phyloP scores from a whole-genome alignment of 805 yeast genomes.

The Hanseniaspora jakobsenii region DNA sequence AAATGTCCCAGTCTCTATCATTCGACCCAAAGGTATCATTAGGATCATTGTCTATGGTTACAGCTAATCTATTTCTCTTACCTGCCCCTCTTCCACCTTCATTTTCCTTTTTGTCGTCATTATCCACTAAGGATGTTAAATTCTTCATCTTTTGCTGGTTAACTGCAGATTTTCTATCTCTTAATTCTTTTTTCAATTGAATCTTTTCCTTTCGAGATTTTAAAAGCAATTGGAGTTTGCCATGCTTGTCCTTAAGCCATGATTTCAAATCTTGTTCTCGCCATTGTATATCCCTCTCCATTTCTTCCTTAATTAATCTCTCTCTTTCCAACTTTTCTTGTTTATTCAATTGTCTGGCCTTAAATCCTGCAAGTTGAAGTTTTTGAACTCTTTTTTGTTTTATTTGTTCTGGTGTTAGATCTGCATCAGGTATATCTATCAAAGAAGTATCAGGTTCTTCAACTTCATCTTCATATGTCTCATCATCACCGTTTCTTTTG shows the following conservation, averaged over 20 bases:
- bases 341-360: slow-evolving; percentile 73
- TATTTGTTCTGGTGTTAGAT: slow-evolving; percentile 63
- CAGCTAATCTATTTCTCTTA: slow-evolving; percentile 43
- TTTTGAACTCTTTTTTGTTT: slow-evolving; percentile 80
- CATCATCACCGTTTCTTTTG: slow-evolving; percentile 40
- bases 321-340: slow-evolving; percentile 63
- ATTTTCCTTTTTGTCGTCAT: slow-evolving; percentile 29
- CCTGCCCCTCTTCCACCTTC: slow-evolving; percentile 23
- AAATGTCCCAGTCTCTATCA: slow-evolving; percentile 91
- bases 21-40: slow-evolving; percentile 90
- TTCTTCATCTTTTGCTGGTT: slow-evolving; percentile 88
- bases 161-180: slow-evolving; percentile 80
- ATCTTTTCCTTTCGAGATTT: slow-evolving; percentile 52
- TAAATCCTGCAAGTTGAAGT: slow-evolving; percentile 72
- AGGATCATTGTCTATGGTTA: slow-evolving; percentile 78
- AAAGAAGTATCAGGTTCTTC: slow-evolving; percentile 51
- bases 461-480: slow-evolving; percentile 36
- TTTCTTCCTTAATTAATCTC: slow-evolving; percentile 47
- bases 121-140: slow-evolving; percentile 79
- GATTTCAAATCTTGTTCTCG: slow-evolving; percentile 57
- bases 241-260: slow-evolving; percentile 68
- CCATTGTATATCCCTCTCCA: slow-evolving; percentile 61
- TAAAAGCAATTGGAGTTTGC: slow-evolving; percentile 47
- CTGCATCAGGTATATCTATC: slow-evolving; percentile 72
- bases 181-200: slow-evolving; percentile 62